Evolutionary conservation across 2,329 filamentous ascomycete genomes (phyloP).

Genomic region (Ophiocordyceps camponoti-rufipedis): DNA sequence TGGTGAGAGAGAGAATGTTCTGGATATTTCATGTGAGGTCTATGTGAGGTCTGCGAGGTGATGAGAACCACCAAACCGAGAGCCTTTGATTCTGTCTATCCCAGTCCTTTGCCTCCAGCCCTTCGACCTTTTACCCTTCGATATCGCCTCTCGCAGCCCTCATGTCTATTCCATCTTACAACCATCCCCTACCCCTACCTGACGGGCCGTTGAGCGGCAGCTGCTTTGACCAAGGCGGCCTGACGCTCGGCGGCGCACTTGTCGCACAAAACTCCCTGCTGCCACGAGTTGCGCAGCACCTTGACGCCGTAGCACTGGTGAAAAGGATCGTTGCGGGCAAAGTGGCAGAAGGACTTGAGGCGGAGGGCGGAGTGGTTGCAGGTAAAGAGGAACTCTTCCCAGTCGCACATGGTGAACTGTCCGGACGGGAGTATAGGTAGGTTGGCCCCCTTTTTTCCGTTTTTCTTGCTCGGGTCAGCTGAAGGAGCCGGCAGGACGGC

Average conservation of each 20-base stretch:
- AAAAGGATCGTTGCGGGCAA: conserved; percentile 51
- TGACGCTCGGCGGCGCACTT: conserved; percentile 16
- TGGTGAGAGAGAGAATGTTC: neutral
- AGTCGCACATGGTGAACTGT: conserved; percentile 43
- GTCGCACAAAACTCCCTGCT: conserved; percentile 34
- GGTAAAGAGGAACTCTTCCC: conserved; percentile 47
- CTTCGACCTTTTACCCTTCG: too few species aligned
- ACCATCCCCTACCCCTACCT: neutral
- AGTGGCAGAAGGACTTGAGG: conserved; percentile 54
- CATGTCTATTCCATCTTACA: neutral
- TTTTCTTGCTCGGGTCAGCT: too few species aligned
- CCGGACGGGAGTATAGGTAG: too few species aligned
- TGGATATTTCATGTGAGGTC: too few species aligned
- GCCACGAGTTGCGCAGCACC: conserved; percentile 41
- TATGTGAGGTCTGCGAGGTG: too few species aligned
- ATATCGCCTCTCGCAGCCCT: too few species aligned
- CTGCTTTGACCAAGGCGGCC: neutral
- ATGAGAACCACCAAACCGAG: too few species aligned
- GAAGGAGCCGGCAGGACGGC: too few species aligned
- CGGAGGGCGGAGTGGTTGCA: conserved; percentile 44
- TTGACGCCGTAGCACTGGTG: conserved; percentile 54
- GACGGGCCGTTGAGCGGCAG: neutral
- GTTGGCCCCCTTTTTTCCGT: too few species aligned
- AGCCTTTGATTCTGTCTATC: too few species aligned
- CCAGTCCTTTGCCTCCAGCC: too few species aligned